phyloP scores from a whole-genome alignment of 2,329 filamentous ascomycete genomes.

The Alternaria burnsii region DNA sequence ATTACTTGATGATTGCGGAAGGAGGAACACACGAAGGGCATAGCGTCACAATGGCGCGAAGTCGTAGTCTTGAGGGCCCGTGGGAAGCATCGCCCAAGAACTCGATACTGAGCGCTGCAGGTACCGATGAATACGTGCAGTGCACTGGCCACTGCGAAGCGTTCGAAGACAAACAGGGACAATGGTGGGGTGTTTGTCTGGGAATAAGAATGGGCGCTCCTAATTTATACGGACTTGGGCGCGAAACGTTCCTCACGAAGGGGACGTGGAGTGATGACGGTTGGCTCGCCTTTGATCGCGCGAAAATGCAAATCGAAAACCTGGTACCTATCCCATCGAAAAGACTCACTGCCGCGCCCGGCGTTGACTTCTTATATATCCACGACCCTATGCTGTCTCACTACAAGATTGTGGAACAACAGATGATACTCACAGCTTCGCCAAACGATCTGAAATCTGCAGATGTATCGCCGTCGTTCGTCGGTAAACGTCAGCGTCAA shows the following conservation, averaged over 20 bases:
- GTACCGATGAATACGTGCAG: conserved; percentile 24
- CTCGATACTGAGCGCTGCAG: conserved; percentile 17
- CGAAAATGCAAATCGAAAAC: too few relatives aligned
- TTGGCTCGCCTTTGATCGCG: too few relatives aligned
- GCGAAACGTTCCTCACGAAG: conserved; percentile 22
- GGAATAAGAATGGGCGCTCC: conserved; percentile 9
- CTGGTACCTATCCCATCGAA: background rate
- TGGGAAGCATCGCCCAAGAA: conserved; percentile 22
- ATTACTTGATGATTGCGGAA: conserved; percentile 48
- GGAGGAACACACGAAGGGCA: conserved; percentile 31
- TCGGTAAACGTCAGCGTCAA: too few relatives aligned
- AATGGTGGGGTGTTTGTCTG: conserved; percentile 28
- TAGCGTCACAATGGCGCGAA: conserved; percentile 22
- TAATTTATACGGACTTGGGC: conserved; percentile 17
- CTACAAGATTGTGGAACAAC: conserved; percentile 3
- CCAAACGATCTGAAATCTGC: background rate
- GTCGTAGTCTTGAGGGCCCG: conserved; percentile 14
- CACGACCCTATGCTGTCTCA: conserved; percentile 9
- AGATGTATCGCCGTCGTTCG: too few relatives aligned
- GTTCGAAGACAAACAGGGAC: conserved; percentile 19
- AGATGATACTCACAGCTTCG: conserved; percentile 9
- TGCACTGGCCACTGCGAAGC: conserved; percentile 25
- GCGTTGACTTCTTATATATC: conserved; percentile 15
- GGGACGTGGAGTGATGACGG: conserved; percentile 16
- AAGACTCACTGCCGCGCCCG: conserved; percentile 1